Conservation (phyloP, 768 basidiomycete genomes). For the Boletellus ananas region DNA sequence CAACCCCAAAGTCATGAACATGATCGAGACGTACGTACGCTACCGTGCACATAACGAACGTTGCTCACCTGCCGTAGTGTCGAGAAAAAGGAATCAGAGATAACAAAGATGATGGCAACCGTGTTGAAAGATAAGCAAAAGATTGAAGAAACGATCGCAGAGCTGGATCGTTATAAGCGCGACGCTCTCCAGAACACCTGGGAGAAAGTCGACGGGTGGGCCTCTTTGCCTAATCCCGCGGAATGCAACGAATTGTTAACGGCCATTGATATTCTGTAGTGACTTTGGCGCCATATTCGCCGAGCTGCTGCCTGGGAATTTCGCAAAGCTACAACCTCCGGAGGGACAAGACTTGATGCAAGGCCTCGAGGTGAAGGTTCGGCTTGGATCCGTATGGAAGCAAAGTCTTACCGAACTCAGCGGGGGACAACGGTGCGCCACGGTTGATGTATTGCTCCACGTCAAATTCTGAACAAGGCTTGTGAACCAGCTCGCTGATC, state of each 20-base stretch:
- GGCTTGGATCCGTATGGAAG: constrained; percentile 94
- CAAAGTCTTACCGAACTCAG: constrained; percentile 95
- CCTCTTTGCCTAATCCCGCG: neutral
- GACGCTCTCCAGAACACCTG: constrained; percentile 93
- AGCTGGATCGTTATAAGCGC: constrained; percentile 91
- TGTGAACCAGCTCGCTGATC: constrained; percentile 75
- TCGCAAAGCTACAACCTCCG: constrained; percentile 90
- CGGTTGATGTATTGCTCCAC: neutral
- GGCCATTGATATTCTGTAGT: constrained; percentile 35
- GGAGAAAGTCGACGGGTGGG: constrained; percentile 91
- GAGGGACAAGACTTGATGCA: constrained; percentile 92
- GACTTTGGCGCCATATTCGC: constrained; percentile 97
- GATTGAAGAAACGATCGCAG: constrained; percentile 90
- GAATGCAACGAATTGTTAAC: no score
- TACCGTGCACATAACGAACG: no score
- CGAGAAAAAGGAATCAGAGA: constrained; percentile 85
- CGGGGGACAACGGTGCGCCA: constrained; percentile 86
- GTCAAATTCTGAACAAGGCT: neutral
- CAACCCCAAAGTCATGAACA: constrained; percentile 92
- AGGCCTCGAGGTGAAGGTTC: constrained; percentile 96
- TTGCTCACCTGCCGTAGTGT: no score
- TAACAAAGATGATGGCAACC: constrained; percentile 83
- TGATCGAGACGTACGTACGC: constrained; percentile 81
- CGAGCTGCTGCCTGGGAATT: constrained; percentile 93
- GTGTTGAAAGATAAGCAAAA: constrained; percentile 92